Evolutionary conservation across 2,329 filamentous ascomycete species (phyloP), one percentile per base, ranked within the genome.

Genomic region (Trichophyton mentagrophytes): DNA sequence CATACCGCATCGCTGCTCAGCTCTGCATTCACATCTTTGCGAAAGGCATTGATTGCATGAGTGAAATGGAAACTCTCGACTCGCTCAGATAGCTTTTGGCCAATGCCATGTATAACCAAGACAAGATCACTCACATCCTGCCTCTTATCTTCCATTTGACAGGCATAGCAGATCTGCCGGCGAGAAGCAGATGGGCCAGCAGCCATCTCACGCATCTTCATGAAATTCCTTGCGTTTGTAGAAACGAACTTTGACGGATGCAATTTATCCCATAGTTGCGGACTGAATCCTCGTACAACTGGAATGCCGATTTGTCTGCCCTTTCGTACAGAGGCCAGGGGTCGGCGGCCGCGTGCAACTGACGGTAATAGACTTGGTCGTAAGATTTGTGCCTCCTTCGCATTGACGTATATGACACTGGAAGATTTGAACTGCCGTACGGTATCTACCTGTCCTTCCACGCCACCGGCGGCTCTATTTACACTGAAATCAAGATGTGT

Each of bases 1-100:
- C 85, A 89, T n/a, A 96, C 86, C 7, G 81, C 79, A 2, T 87
- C 83, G 38, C 81, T 88, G 33, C 83, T 82, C 44, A 96, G 80
- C 70, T 99, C 91, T 57, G 91, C 78, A 66, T 96, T 96, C 61
- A 97, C 82, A 20, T 89, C 85, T 62, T 91, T 82, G 11, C 93
- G 85, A 66, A 99, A 93, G 0, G 86, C 83, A 69, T 96, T 97
- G 70, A 97, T 92, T 3, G 90, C 89, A 71, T 97, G 92, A 0
- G 93, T 99, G 68, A 99, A 99, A 72, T 97, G 90, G 68, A 91
- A 99, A 67, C 90, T 96, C 72, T 97, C 92, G 63, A 97, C 89
- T 11, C 91, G 82, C 71, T 99, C 90, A 0, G 91, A 95, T 57
- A 97, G 81, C 71, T 99, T 97, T 72, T 99, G 93, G 0, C 93